phyloP scores from a whole-genome alignment of 2,329 filamentous ascomycete species.

The Xylaria polymorpha region DNA sequence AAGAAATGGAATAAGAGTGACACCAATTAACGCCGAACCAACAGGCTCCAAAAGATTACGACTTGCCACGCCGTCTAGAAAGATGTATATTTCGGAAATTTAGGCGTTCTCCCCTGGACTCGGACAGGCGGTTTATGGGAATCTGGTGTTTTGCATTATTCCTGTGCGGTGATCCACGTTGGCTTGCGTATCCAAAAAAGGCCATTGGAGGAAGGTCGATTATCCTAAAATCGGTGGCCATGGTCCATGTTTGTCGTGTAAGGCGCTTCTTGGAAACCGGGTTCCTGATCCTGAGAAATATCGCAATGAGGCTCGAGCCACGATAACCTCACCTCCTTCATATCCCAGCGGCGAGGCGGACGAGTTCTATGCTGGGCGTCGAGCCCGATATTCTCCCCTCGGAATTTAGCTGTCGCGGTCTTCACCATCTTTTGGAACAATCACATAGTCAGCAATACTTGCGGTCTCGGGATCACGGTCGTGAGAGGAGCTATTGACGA shows the following conservation, averaged over 20 bases:
- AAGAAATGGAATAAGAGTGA: conserved; percentile 30
- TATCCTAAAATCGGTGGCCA: conserved; percentile 31
- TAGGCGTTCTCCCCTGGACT: conserved; percentile 3
- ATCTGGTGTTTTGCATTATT: conserved; percentile 2
- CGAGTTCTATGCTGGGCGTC: conserved; percentile 7
- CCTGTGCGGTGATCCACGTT: conserved; percentile 9
- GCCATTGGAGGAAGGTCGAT: conserved; percentile 11
- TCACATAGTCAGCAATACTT: conserved; percentile 57
- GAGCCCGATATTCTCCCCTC: conserved; percentile 11
- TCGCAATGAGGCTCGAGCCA: conserved; percentile 8
- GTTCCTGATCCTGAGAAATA: conserved; percentile 19
- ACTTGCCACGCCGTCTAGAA: conserved; percentile 26
- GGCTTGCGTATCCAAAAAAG: conserved; percentile 31
- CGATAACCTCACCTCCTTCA: conserved; percentile 17
- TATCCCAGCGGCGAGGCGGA: not conserved
- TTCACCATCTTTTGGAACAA: conserved; percentile 58
- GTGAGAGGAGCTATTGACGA: conserved; percentile 49
- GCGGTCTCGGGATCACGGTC: conserved; percentile 50
- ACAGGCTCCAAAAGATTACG: conserved; percentile 15
- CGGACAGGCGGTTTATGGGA: conserved; percentile 10
- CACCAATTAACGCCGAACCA: conserved; percentile 34
- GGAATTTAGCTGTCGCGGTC: conserved; percentile 53
- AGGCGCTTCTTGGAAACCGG: conserved; percentile 9
- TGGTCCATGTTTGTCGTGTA: not conserved
- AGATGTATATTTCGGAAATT: conserved; percentile 17